Evolutionary conservation across 1,139 yeast genomes (phyloP), one percentile per base, ranked within the genome.

Genomic region (Candida sanyaensis): DNA sequence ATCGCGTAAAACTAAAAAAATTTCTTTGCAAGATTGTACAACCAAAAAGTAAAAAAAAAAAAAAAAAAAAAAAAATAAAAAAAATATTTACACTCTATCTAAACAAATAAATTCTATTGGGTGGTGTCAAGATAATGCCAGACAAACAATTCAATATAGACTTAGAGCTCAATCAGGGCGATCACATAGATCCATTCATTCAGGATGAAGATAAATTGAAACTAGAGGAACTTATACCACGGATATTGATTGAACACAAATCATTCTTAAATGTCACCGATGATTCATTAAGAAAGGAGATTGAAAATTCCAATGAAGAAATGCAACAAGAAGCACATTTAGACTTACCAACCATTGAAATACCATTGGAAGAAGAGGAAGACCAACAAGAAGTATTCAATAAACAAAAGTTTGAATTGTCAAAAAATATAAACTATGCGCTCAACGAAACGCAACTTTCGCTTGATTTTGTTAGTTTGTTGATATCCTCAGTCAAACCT

Each of bases 381-480:
- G 59, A 57, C 24, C 56, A 75, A 1, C 69, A 67, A 36, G 87
- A 81, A 44, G 69, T 72, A 21, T 86, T 87, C 57, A 75, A 75
- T 45, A 75, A 75, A 46, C 75, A 83, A 27, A 82, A 88, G 51
- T 63, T 71, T 13, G 84, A 84, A 51, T 73, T 89, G 47, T 61
- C 84, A 23, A 74, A 73, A 28, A 73, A 78, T 44, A 75, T 91
- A 30, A 81, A 75, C 50, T 66, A 80, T 2, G 97, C 99, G 0
- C 73, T 88, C 58, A 93, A 93, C 62, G 98, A 93, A 62, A 84
- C 96, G 0, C 91, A 97, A 0, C 69, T 93, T 38, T 85, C 96
- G 1, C 71, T 92, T 50, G 99, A 93, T 61, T 88, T 92, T 57
- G 86, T 92, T 1, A 89, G 97, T 2, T 73, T 93, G 50, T 69